Evolutionary conservation across 2,329 filamentous ascomycete species (phyloP), one percentile per base, ranked within the genome.

Genomic region (Calcarisporium arbuscula): DNA sequence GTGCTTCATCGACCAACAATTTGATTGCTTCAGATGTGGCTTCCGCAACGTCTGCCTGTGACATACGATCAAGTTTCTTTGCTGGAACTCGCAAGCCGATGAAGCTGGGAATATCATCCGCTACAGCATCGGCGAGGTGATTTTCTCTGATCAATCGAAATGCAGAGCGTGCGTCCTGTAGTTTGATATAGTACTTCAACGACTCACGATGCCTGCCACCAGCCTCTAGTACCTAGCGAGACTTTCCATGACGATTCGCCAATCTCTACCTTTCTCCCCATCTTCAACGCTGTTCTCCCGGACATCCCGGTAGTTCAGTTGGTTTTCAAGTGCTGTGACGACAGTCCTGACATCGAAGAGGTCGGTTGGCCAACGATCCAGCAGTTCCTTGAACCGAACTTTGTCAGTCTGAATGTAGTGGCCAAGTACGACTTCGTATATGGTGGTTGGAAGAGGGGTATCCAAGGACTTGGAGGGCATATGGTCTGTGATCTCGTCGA

Each of bases 101-200:
- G 48, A 98, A 85, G 22, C 85, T 82, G 5, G 88, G 81, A 22
- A 98, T 89, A 54, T 98, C 88, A 50, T 95, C 89, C 1, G 78
- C 77, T 10, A 96, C 80, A 2, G 87, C 82, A 49, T 94, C 88
- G 1, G 94, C 80, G n/a, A 98, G 71, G 54, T 94, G 88, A 49
- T 86, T 83, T 25, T 95, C 85, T 40, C 80, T 77, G 49, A 98
- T 94, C 39, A 98, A 63, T 10, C 74, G 67, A 74, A 98, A 90
- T 0, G 86, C 85, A 8, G 84, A 82, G 53, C 96, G 88, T 1
- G 88, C 89, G 60, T 98, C 87, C 53, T 95, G 88, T 4, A 96
- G 73, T 42, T 77, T 80, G 52, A 98, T 94, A 54, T 94, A 95
- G 58, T 83, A 92, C 51, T 77, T 81, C 28, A 98, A 65, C 2